phyloP scores from a whole-genome alignment of 495 filamentous ascomycete genomes.

The Daldinia loculata region DNA sequence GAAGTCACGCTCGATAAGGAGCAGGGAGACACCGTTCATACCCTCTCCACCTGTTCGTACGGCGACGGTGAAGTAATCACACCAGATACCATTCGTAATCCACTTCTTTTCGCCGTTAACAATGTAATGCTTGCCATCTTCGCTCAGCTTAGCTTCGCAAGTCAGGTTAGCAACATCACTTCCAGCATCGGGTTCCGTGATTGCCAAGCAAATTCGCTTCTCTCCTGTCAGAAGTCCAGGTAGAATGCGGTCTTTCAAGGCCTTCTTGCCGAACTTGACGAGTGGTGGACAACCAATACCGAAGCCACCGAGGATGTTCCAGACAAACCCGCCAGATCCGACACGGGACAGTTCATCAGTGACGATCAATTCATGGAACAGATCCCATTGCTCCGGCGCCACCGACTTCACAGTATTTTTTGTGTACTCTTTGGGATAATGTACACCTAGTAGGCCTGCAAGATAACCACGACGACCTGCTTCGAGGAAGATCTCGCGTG shows the following conservation, averaged over 20 bases:
- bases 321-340: constrained; percentile 94
- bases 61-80: constrained; percentile 96
- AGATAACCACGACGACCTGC: constrained; percentile 94
- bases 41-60: constrained; percentile 87
- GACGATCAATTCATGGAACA: constrained; percentile 95
- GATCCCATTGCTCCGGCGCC: constrained; percentile 89
- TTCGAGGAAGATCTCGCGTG: constrained; percentile 87
- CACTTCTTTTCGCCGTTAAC: constrained; percentile 99
- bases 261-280: constrained; percentile 90
- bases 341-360: constrained; percentile 92
- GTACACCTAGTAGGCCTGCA: constrained; percentile 83
- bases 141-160: constrained; percentile 90
- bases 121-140: constrained; percentile 98
- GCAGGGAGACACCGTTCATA: constrained; percentile 89
- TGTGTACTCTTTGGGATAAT: constrained; percentile 79
- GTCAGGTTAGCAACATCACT: constrained; percentile 91
- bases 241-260: constrained; percentile 75
- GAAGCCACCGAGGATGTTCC: constrained; percentile 95
- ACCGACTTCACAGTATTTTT: constrained; percentile 77
- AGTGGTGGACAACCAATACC: constrained; percentile 93
- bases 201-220: constrained; percentile 85
- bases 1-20: constrained; percentile 80
- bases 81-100: constrained; percentile 98
- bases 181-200: constrained; percentile 66
- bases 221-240: constrained; percentile 89